These are phyloP conservation scores for Cyclotella distinguenda DNA, from an alignment of 108 stramenopile species.

Conservation along the genomic window DNA sequence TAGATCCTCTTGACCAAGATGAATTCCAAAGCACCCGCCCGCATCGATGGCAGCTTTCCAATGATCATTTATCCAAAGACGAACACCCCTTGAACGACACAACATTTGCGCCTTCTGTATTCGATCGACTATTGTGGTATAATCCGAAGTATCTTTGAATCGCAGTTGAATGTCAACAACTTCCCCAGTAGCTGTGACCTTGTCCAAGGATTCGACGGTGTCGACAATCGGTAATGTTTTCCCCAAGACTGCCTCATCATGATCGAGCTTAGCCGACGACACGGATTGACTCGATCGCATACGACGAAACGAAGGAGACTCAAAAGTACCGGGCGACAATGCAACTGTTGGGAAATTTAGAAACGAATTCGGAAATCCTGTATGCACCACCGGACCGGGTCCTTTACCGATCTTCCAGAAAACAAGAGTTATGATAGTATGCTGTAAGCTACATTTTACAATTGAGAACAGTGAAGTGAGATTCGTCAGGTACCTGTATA, in stretches of 20 bases:
- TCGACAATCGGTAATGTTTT: constrained; percentile 82
- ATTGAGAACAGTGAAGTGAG: neutral
- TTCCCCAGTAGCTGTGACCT: constrained; percentile 40
- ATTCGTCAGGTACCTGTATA: constrained; percentile 32
- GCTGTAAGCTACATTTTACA: neutral
- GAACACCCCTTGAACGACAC: constrained; percentile 59
- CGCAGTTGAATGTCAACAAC: constrained; percentile 80
- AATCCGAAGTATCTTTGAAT: constrained; percentile 72
- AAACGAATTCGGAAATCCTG: constrained; percentile 65
- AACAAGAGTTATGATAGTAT: neutral
- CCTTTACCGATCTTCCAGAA: constrained; percentile 60
- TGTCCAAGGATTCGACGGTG: constrained; percentile 67
- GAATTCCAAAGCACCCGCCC: constrained; percentile 81
- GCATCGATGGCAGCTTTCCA: constrained; percentile 81
- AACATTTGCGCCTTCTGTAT: constrained; percentile 55
- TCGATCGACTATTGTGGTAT: constrained; percentile 45
- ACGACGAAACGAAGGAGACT: constrained; percentile 25
- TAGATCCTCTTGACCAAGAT: constrained; percentile 94
- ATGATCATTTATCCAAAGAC: constrained; percentile 93
- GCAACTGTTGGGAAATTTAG: constrained; percentile 66
- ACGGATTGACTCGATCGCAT: constrained; percentile 40
- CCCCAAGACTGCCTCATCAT: constrained; percentile 39
- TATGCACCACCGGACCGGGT: constrained; percentile 83
- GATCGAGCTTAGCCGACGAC: constrained; percentile 6
- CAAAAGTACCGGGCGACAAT: constrained; percentile 24